phyloP scores from a whole-genome alignment of 192 early-diverging fungal genomes.

The Endogone sp. region DNA sequence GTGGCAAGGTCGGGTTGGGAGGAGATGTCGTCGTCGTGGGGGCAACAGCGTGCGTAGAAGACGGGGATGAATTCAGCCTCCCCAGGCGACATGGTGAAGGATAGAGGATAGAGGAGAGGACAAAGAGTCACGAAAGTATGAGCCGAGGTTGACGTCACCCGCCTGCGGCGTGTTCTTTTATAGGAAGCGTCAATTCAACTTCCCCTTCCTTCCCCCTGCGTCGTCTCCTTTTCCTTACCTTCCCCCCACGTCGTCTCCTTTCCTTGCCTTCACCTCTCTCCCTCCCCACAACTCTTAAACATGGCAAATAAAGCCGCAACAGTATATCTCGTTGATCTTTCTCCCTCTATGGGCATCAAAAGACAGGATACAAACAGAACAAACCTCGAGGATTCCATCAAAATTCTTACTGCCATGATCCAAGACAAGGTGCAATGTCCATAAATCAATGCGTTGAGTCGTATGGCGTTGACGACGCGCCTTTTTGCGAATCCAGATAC shows the following conservation, averaged over 20 bases:
- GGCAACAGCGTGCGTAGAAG: neutral
- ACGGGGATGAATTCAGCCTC: neutral
- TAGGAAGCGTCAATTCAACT: neutral
- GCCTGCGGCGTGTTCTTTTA: neutral
- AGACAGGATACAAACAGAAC: constrained; percentile 18
- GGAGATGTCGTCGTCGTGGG: neutral
- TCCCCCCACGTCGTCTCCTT: too few species aligned
- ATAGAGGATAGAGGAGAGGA: too few species aligned
- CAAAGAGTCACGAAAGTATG: too few species aligned
- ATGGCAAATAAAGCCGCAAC: constrained; percentile 50
- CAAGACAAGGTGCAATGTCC: constrained; percentile 14
- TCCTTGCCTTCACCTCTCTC: too few species aligned
- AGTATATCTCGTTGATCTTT: constrained; percentile 47
- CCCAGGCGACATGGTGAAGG: neutral
- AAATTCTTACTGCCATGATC: constrained; percentile 9
- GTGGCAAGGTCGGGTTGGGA: neutral
- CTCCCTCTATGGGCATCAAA: constrained; percentile 35
- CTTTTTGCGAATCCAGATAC: constrained; percentile 22
- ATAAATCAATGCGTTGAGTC: neutral
- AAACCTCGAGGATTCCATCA: constrained; percentile 14
- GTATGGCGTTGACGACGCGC: neutral
- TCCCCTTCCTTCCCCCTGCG: too few species aligned
- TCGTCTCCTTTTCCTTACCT: too few species aligned
- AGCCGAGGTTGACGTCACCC: neutral
- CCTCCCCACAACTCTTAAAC: neutral